Evolutionary conservation across 1,139 yeast species (phyloP).

Genomic region (Hyphopichia wangnamkhiaoensis): DNA sequence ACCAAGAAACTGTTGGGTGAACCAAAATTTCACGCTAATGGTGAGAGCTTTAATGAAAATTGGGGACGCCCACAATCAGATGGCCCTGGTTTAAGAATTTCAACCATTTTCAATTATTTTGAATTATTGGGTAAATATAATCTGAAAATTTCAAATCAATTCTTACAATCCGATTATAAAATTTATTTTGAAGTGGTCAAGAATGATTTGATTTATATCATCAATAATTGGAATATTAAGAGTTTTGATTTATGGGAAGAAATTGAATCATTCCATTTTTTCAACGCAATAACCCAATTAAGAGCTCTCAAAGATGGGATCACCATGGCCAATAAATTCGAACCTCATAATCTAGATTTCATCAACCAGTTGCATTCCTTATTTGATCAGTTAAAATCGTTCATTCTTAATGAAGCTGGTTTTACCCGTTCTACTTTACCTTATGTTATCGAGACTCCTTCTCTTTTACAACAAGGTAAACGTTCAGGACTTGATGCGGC

Average conservation of each 20-base stretch:
- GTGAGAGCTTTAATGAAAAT: conserved; percentile 54
- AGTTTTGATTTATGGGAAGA: conserved; percentile 98
- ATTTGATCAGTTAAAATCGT: conserved; percentile 37
- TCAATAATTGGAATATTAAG: conserved; percentile 58
- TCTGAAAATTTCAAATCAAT: conserved; percentile 20
- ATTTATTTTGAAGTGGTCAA: conserved; percentile 57
- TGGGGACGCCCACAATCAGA: conserved; percentile 99
- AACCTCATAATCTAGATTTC: conserved; percentile 30
- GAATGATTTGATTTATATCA: conserved; percentile 70
- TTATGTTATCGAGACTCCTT: conserved; percentile 72
- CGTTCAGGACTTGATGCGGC: conserved; percentile 84
- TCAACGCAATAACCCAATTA: conserved; percentile 74
- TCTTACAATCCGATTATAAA: conserved; percentile 25
- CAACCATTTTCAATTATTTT: conserved; percentile 63
- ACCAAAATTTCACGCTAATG: conserved; percentile 77
- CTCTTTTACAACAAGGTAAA: conserved; percentile 31
- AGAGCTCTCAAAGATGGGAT: conserved; percentile 67
- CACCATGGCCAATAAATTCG: conserved; percentile 37
- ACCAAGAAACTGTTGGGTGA: conserved; percentile 71
- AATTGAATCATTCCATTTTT: conserved; percentile 69
- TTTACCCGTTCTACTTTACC: conserved; percentile 45
- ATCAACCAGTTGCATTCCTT: conserved; percentile 20
- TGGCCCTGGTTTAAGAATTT: conserved; percentile 84
- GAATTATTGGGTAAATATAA: conserved; percentile 36
- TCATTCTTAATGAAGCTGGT: conserved; percentile 46